Conservation (phyloP, 1,284 basidiomycete genomes). For the Ceratobasidium sp. region DNA sequence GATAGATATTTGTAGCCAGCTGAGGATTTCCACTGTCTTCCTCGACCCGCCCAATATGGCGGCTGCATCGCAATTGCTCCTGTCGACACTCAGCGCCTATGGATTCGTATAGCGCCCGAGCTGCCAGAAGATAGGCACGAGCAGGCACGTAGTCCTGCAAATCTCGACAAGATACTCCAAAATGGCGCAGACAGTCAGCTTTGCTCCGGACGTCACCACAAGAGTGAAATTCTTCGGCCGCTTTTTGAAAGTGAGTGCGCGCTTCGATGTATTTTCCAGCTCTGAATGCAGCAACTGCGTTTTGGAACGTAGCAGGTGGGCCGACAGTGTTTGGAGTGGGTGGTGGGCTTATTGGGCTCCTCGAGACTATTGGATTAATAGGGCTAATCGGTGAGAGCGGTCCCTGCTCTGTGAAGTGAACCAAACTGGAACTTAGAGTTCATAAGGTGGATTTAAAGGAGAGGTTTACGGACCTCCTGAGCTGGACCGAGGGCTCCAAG, state of each 20-base stretch:
- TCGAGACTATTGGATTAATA: neutral
- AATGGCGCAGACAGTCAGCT: slow-evolving; percentile 38
- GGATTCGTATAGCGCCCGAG: slow-evolving; percentile 24
- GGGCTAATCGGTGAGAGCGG: neutral
- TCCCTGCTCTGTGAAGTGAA: neutral
- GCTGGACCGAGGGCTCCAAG: neutral
- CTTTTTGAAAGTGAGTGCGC: slow-evolving; percentile 1
- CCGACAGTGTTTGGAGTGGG: neutral
- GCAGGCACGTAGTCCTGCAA: slow-evolving; percentile 24
- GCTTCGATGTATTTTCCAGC: slow-evolving; percentile 27
- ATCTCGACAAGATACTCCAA: slow-evolving; percentile 32
- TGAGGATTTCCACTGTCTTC: slow-evolving; percentile 27
- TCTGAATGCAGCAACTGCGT: slow-evolving; percentile 14
- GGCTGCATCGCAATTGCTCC: slow-evolving; percentile 30
- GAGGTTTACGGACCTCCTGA: neutral
- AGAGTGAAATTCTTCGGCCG: slow-evolving; percentile 2
- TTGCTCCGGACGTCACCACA: neutral
- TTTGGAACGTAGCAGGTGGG: neutral
- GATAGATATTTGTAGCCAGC: slow-evolving; percentile 4
- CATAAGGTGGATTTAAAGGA: neutral
- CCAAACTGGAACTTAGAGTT: neutral
- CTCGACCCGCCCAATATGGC: slow-evolving; percentile 19
- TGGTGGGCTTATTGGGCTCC: neutral
- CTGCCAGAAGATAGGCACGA: slow-evolving; percentile 16
- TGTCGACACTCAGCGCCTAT: slow-evolving; percentile 16